These are phyloP conservation scores for Balamuthia mandrillaris DNA, from an alignment of 208 protist species.

Conservation along the genomic window DNA sequence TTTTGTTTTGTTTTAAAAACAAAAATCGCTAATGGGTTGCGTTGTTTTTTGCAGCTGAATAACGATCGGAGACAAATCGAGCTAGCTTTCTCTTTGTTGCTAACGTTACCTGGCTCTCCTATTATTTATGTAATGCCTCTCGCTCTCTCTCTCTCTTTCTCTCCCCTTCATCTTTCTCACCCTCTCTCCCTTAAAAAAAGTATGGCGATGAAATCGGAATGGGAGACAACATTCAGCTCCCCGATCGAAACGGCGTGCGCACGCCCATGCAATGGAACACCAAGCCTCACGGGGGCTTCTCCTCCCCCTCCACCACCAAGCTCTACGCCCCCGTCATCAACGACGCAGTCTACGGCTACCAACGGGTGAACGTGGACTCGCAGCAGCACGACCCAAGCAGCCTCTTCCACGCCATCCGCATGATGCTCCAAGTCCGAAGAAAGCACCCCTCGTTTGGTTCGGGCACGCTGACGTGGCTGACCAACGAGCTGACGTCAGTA, in stretches of 20 bases:
- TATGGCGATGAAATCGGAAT: conserved; percentile 74
- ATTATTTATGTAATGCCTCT: too few relatives aligned
- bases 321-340: conserved; percentile 55
- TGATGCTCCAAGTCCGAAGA: conserved; percentile 48
- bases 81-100: conserved; percentile 56
- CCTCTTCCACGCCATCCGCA: conserved; percentile 48
- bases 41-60: conserved; percentile 37
- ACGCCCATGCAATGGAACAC: conserved; percentile 68
- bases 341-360: conserved; percentile 48
- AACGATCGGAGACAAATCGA: conserved; percentile 60
- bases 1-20: background rate
- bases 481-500: conserved; percentile 23
- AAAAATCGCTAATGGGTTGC: too few relatives aligned
- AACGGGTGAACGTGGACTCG: conserved; percentile 48
- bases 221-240: conserved; percentile 69
- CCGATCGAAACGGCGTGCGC: conserved; percentile 61
- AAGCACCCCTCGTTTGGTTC: conserved; percentile 55
- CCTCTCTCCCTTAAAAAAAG: too few relatives aligned
- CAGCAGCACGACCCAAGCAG: conserved; percentile 37
- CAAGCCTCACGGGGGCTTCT: conserved; percentile 56
- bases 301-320: conserved; percentile 35
- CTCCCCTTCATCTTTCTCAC: too few relatives aligned
- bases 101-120: conserved; percentile 65
- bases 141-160: too few relatives aligned
- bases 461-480: conserved; percentile 49